Evolutionary conservation across 495 filamentous ascomycete species (phyloP).

Genomic region (Zalerion maritima): DNA sequence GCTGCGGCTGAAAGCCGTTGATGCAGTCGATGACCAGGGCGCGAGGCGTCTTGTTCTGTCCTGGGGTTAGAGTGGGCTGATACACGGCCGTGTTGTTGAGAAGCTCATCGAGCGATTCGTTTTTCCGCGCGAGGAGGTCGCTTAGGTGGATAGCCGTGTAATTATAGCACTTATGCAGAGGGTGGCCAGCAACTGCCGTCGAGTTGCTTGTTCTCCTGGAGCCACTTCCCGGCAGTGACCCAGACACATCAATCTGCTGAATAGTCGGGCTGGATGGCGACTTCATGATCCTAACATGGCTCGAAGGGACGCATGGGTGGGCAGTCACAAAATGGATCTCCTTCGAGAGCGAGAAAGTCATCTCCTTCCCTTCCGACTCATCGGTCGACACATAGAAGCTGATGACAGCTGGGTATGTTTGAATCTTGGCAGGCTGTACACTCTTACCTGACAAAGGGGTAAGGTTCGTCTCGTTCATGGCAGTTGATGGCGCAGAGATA

Average conservation of each 20-base stretch:
- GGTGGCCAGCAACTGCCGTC: constrained; percentile 39
- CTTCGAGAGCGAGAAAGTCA: constrained; percentile 37
- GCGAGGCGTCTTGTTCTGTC: constrained; percentile 16
- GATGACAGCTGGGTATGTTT: constrained; percentile 34
- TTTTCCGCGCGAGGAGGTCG: constrained; percentile 29
- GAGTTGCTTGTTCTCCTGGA: constrained; percentile 15
- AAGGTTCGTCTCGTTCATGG: constrained; percentile 18
- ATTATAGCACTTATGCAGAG: constrained; percentile 44
- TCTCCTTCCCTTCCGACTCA: constrained; percentile 20
- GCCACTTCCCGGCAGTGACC: too few species aligned
- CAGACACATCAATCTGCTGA: constrained; percentile 32
- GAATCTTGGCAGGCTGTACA: constrained; percentile 21
- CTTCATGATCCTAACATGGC: constrained; percentile 32
- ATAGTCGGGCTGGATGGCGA: constrained; percentile 34
- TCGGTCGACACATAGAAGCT: constrained; percentile 33
- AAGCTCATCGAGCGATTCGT: constrained; percentile 26
- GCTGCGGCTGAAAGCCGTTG: constrained; percentile 28
- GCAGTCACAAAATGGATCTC: constrained; percentile 54
- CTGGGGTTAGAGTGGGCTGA: constrained; percentile 14
- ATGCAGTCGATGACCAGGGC: constrained; percentile 42
- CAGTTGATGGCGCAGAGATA: constrained; percentile 18
- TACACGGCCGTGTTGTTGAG: constrained; percentile 18
- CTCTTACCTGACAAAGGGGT: constrained; percentile 19
- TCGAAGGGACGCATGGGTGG: constrained; percentile 46
- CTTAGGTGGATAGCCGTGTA: constrained; percentile 41